phyloP scores from a whole-genome alignment of 1,284 basidiomycete species.

The Papiliotrema fonsecae region DNA sequence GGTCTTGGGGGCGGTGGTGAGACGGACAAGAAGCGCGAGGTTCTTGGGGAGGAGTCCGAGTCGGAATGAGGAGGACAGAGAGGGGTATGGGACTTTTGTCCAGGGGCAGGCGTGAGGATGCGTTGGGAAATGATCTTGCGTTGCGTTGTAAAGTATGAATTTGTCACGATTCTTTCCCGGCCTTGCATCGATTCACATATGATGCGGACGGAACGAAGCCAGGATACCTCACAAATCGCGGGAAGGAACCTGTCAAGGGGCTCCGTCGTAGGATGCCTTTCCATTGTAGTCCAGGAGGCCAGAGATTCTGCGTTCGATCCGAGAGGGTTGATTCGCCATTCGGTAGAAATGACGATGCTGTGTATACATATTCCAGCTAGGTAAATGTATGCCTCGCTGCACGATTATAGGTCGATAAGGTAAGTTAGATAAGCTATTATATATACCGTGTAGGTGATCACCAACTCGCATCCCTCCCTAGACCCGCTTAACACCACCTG shows the following conservation, averaged over 20 bases:
- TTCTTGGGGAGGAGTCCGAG: conserved; percentile 21
- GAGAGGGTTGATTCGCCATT: neutral
- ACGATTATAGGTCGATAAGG: too few relatives aligned
- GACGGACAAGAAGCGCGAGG: conserved; percentile 22
- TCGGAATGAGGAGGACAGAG: neutral
- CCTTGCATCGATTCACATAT: too few relatives aligned
- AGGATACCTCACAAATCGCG: too few relatives aligned
- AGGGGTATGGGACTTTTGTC: conserved; percentile 1
- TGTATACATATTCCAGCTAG: neutral
- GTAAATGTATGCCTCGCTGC: too few relatives aligned
- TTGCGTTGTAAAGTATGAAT: neutral
- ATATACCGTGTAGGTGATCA: too few relatives aligned
- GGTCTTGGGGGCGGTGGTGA: conserved; percentile 15
- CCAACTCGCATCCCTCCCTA: neutral
- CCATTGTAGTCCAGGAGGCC: too few relatives aligned
- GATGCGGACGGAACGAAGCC: neutral
- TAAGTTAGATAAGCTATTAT: too few relatives aligned
- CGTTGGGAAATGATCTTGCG: neutral
- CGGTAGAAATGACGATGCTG: neutral
- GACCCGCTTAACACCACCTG: too few relatives aligned
- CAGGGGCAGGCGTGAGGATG: neutral
- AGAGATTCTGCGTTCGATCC: too few relatives aligned
- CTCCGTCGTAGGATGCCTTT: too few relatives aligned
- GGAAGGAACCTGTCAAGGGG: too few relatives aligned
- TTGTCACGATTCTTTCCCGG: too few relatives aligned